These are phyloP conservation scores for Solanum hybrid DNA, from an alignment of 305 asterid species.

Conservation along the genomic window DNA sequence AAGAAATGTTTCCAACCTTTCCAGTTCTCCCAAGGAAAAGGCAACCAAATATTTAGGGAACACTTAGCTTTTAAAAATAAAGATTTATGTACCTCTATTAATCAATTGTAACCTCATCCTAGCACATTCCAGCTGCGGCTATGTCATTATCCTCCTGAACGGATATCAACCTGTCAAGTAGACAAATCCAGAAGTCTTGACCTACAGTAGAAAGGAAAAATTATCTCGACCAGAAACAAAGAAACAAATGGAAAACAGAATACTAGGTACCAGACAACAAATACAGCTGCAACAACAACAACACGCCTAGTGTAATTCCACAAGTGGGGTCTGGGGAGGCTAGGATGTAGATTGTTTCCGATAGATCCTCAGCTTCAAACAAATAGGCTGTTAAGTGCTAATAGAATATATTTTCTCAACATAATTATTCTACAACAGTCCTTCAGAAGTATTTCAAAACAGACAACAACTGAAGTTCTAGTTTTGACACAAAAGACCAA, in stretches of 20 bases:
- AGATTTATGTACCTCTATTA: background rate
- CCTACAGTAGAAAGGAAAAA: background rate
- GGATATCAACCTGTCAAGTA: background rate
- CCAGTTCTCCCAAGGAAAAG: background rate
- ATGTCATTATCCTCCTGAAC: background rate
- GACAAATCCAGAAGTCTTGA: background rate
- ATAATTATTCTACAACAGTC: too few relatives aligned
- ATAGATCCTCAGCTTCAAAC: background rate
- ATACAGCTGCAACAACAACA: background rate
- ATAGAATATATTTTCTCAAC: background rate
- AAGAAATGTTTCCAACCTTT: background rate
- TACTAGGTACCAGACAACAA: background rate
- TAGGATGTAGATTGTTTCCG: background rate
- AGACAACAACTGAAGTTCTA: background rate
- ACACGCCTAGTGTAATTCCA: background rate
- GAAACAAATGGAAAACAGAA: background rate
- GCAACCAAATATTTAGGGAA: background rate
- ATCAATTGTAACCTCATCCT: slow-evolving; percentile 1
- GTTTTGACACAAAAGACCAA: background rate
- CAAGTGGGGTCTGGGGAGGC: background rate
- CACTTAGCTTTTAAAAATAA: background rate
- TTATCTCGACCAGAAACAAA: background rate
- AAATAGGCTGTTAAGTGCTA: background rate
- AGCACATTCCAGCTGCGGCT: background rate
- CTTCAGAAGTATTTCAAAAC: background rate